Conservation (phyloP, 495 filamentous ascomycete genomes). For the Tuber calosporum region DNA sequence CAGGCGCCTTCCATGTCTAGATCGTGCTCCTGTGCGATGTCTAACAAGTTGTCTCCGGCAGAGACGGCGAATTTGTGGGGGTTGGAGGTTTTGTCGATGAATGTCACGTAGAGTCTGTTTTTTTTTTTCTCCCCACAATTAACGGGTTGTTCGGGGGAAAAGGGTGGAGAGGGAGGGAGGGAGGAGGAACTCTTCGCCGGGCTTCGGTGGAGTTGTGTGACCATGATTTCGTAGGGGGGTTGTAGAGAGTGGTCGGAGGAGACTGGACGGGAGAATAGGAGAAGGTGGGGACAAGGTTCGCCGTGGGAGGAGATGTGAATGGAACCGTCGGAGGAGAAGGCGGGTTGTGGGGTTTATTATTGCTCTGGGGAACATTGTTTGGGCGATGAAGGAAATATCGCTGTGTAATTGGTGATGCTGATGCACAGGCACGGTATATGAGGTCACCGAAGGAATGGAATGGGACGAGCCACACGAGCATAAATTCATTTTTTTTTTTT, state of each 20-base stretch:
- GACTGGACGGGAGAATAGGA: neutral
- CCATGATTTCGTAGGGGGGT: conserved; percentile 59
- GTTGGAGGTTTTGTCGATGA: conserved; percentile 85
- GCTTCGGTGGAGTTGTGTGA: conserved; percentile 73
- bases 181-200: conserved; percentile 79
- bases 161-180: neutral
- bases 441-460: neutral
- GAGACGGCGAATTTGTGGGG: conserved; percentile 68
- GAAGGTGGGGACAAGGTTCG: neutral
- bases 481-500: neutral
- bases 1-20: conserved; percentile 98
- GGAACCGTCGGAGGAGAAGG: neutral
- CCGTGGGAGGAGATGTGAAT: neutral
- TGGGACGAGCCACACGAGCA: neutral
- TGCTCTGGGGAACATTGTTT: neutral
- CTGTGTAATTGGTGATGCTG: neutral
- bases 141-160: neutral
- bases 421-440: neutral
- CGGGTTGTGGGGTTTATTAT: neutral
- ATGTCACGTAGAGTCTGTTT: conserved; percentile 73
- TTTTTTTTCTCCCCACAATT: conserved; percentile 4
- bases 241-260: conserved; percentile 58
- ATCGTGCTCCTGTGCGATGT: conserved; percentile 90
- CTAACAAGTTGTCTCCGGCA: conserved; percentile 82
- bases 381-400: neutral